Conservation (phyloP, 495 filamentous ascomycete species). For the Hypomontagnella submonticulosa region DNA sequence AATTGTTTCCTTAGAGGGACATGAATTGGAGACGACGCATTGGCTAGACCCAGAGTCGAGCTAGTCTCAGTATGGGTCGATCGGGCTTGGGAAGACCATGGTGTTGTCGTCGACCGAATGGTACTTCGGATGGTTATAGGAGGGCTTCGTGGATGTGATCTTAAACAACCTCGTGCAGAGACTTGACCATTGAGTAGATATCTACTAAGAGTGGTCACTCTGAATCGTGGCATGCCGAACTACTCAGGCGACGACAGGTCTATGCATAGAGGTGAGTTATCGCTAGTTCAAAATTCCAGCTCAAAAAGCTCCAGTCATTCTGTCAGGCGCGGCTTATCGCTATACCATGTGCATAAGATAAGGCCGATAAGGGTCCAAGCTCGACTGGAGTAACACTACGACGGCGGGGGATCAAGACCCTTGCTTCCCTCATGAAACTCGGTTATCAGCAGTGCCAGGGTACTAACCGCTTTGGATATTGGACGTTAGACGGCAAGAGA, state of each 20-base stretch:
- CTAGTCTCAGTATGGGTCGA: slow-evolving; percentile 30
- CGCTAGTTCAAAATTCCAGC: not conserved
- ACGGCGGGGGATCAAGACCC: too few species aligned
- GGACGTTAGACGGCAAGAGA: not conserved
- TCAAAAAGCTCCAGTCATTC: not conserved
- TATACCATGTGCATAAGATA: too few species aligned
- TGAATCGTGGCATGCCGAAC: slow-evolving; percentile 51
- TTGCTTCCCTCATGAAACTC: too few species aligned
- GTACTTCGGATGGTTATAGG: slow-evolving; percentile 9
- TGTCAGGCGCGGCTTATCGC: too few species aligned
- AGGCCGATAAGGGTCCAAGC: too few species aligned
- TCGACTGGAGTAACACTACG: too few species aligned
- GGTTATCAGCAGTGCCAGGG: too few species aligned
- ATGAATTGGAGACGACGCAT: slow-evolving; percentile 27
- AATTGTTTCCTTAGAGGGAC: slow-evolving; percentile 77
- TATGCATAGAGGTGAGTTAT: too few species aligned
- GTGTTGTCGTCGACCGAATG: not conserved
- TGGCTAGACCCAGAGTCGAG: slow-evolving; percentile 9
- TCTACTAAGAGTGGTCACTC: slow-evolving; percentile 53
- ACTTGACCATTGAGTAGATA: slow-evolving; percentile 62
- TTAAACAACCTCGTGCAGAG: slow-evolving; percentile 54
- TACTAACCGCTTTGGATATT: too few species aligned
- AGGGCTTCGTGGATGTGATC: slow-evolving; percentile 17
- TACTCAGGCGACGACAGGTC: not conserved
- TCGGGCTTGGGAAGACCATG: slow-evolving; percentile 28